Percentiles rank a stretch among this genome's conserved stretches.
These are phyloP conservation scores for Trichaptum fuscoviolaceum DNA, from an alignment of 768 basidiomycete genomes.

Conservation along the genomic window DNA sequence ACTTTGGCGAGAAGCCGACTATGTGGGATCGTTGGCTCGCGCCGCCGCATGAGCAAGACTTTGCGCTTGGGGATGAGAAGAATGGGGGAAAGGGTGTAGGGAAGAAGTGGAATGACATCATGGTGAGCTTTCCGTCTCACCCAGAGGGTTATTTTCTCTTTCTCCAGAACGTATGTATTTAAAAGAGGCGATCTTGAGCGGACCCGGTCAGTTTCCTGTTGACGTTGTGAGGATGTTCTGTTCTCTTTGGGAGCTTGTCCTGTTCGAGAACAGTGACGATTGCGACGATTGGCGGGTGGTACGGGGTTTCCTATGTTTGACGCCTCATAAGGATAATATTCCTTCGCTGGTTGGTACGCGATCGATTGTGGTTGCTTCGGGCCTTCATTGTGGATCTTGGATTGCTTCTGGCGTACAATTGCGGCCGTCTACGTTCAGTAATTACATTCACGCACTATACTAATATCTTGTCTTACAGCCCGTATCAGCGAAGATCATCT, in stretches of 20 bases:
- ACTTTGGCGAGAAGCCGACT: conserved; percentile 45
- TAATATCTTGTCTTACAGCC: conserved; percentile 15
- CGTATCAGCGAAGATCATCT: conserved; percentile 26
- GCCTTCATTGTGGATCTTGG: no score
- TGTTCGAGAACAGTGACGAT: no score
- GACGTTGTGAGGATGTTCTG: no score
- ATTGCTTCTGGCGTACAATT: background rate
- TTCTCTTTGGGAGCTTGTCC: no score
- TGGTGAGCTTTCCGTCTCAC: conserved; percentile 28
- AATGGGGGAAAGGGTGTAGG: conserved; percentile 16
- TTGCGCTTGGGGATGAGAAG: background rate
- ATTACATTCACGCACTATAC: background rate
- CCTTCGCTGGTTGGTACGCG: no score
- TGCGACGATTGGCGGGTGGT: no score
- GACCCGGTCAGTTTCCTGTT: no score
- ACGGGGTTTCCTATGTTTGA: no score
- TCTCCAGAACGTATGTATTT: background rate
- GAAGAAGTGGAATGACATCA: conserved; percentile 42
- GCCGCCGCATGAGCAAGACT: background rate
- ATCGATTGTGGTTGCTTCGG: no score
- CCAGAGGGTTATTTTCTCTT: conserved; percentile 1
- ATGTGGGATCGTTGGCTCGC: conserved; percentile 43
- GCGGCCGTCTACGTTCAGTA: background rate
- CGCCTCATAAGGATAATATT: no score
- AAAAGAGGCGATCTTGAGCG: no score